These are phyloP conservation scores for Kodamaea lidongshanica DNA, from an alignment of 805 yeast genomes.

Conservation along the genomic window DNA sequence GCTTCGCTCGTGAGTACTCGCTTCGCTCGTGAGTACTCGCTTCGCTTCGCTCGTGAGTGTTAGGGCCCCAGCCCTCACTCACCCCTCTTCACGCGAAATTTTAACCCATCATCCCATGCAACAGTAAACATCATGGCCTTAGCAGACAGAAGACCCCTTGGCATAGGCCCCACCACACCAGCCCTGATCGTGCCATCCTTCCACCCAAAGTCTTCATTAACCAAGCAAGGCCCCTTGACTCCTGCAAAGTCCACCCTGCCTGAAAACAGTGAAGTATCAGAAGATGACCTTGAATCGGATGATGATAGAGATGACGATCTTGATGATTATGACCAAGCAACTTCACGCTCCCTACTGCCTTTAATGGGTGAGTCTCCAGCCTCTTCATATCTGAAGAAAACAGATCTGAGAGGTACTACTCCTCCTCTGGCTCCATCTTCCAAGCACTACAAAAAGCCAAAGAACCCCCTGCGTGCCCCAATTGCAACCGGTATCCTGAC, in stretches of 20 bases:
- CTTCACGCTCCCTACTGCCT: constrained; percentile 11
- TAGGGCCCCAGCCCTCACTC: no score
- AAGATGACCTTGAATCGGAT: constrained; percentile 1
- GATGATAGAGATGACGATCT: constrained; percentile 1
- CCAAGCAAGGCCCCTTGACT: constrained; percentile 3
- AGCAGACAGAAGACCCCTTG: constrained; percentile 62
- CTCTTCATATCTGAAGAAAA: constrained; percentile 7
- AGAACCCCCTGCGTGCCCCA: constrained; percentile 40
- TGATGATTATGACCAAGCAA: constrained; percentile 3
- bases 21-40: no score
- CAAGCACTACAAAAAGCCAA: constrained; percentile 25
- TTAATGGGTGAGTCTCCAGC: constrained; percentile 7
- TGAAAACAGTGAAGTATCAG: neutral
- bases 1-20: no score
- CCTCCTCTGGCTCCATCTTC: constrained; percentile 16
- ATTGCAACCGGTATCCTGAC: constrained; percentile 71
- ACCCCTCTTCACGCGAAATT: no score
- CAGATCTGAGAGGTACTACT: constrained; percentile 24
- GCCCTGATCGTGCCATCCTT: constrained; percentile 34
- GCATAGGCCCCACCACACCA: constrained; percentile 44
- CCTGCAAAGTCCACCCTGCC: constrained; percentile 4
- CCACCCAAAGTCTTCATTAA: constrained; percentile 24
- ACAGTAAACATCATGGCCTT: constrained; percentile 46
- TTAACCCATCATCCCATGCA: no score
- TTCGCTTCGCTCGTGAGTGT: no score